Conservation (phyloP, 2,329 filamentous ascomycete species). For the Fusarium bulbicola region DNA sequence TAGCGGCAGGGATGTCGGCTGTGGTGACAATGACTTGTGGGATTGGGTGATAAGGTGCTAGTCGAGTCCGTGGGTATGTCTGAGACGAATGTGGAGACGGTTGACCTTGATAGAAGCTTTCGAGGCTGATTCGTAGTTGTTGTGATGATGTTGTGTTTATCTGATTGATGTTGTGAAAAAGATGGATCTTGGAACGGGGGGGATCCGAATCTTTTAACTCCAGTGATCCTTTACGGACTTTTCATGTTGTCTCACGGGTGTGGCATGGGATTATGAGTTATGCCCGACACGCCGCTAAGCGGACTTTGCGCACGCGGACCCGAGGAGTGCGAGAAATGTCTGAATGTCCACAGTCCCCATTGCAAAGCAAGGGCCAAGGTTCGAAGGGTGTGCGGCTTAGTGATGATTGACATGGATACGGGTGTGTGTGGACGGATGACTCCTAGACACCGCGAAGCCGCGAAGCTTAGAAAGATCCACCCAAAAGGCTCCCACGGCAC, state of each 20-base stretch:
- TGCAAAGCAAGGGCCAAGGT: slow-evolving; percentile 1
- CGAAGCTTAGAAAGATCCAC: slow-evolving; percentile 25
- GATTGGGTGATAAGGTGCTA: slow-evolving; percentile 43
- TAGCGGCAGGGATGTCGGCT: slow-evolving; percentile 44
- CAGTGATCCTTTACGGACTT: slow-evolving; percentile 37
- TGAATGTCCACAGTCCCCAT: slow-evolving; percentile 14
- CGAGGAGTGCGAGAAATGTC: slow-evolving; percentile 42
- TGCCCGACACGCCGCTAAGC: slow-evolving; percentile 41
- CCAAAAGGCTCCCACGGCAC: slow-evolving; percentile 19
- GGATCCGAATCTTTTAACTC: slow-evolving; percentile 43
- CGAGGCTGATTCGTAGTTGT: neutral
- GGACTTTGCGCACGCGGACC: slow-evolving; percentile 48
- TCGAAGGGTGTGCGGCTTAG: slow-evolving; percentile 30
- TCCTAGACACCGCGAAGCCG: slow-evolving; percentile 34
- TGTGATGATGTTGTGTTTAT: slow-evolving; percentile 20
- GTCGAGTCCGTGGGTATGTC: slow-evolving; percentile 22
- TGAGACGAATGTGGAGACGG: slow-evolving; percentile 8
- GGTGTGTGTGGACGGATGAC: slow-evolving; percentile 27
- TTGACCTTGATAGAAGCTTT: slow-evolving; percentile 23
- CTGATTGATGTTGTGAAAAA: slow-evolving; percentile 23
- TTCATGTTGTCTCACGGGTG: slow-evolving; percentile 36
- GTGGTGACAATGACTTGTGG: slow-evolving; percentile 43
- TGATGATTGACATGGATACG: slow-evolving; percentile 20
- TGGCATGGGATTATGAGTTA: slow-evolving; percentile 41
- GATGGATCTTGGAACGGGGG: slow-evolving; percentile 25